These are phyloP conservation scores for Pulveroboletus ridleyi DNA, from an alignment of 1,284 basidiomycete species.

Conservation along the genomic window DNA sequence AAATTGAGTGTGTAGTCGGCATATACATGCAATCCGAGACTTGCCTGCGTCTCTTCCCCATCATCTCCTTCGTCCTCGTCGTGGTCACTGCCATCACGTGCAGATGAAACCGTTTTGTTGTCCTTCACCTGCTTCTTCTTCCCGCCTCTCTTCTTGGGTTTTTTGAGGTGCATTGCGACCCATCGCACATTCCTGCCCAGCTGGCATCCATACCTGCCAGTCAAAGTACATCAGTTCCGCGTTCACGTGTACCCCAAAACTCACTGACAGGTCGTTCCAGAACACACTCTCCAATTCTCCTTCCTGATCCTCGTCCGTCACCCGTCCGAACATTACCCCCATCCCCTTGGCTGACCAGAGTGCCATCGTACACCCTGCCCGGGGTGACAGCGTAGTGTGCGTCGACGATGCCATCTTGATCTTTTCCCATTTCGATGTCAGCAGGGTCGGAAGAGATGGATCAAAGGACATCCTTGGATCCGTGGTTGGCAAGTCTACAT, in stretches of 20 bases:
- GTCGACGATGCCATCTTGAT: constrained; percentile 71
- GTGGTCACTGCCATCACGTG: constrained; percentile 23
- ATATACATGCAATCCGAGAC: not conserved
- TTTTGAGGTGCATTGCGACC: constrained; percentile 79
- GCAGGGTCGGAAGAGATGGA: constrained; percentile 41
- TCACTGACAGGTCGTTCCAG: constrained; percentile 74
- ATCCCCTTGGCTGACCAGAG: constrained; percentile 73
- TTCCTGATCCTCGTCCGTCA: constrained; percentile 89
- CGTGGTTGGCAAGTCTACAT: not conserved
- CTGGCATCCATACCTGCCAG: constrained; percentile 80
- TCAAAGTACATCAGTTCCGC: not conserved
- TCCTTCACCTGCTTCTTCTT: constrained; percentile 47
- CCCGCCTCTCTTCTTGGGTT: constrained; percentile 58
- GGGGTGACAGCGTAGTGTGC: constrained; percentile 56
- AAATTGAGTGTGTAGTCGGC: not conserved
- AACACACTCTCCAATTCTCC: constrained; percentile 88
- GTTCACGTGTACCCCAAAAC: not conserved
- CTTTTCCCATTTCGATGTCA: constrained; percentile 84
- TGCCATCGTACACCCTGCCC: constrained; percentile 89
- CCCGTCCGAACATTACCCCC: constrained; percentile 91
- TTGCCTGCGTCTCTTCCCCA: constrained; percentile 34
- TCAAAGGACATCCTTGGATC: constrained; percentile 44
- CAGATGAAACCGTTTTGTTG: not conserved
- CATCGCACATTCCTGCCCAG: constrained; percentile 81
- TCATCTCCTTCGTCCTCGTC: constrained; percentile 41